A percentile compares a stretch with the other conserved stretches of the same genome.
Evolutionary conservation across 768 basidiomycete genomes (phyloP).

Genomic region (Russula sp.): DNA sequence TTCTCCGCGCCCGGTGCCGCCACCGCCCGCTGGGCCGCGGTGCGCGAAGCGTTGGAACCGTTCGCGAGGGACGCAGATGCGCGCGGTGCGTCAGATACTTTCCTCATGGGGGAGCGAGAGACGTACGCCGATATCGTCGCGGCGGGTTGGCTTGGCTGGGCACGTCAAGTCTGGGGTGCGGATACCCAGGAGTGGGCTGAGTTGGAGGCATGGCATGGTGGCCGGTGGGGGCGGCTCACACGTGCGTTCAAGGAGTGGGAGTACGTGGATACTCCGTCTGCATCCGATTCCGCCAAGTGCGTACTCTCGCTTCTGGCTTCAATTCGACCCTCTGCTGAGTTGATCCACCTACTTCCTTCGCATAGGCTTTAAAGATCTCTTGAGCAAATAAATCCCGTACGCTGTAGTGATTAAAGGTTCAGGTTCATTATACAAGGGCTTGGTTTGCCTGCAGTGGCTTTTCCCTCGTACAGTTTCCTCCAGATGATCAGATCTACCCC

Average conservation of each 20-base stretch:
- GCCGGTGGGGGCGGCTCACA: conserved; percentile 27
- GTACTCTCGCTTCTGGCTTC: background rate
- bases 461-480: too few relatives aligned
- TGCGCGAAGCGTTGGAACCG: conserved; percentile 32
- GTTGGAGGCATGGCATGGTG: conserved; percentile 36
- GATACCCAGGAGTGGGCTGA: conserved; percentile 40
- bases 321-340: background rate
- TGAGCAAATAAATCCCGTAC: background rate
- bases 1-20: conserved; percentile 30
- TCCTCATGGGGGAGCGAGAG: conserved; percentile 34
- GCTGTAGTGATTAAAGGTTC: too few relatives aligned
- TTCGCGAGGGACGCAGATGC: conserved; percentile 19
- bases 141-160: conserved; percentile 30
- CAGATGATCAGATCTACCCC: too few relatives aligned
- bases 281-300: background rate
- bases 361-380: conserved; percentile 1
- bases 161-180: conserved; percentile 32
- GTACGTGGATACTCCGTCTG: conserved; percentile 5
- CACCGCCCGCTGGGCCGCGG: conserved; percentile 35
- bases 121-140: conserved; percentile 41
- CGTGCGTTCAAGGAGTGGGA: conserved; percentile 15
- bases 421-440: too few relatives aligned
- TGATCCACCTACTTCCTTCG: background rate
- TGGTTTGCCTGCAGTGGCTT: too few relatives aligned
- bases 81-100: conserved; percentile 12